Conservation (phyloP, 495 filamentous ascomycete species). For the Hypoxylon subgilvum region DNA sequence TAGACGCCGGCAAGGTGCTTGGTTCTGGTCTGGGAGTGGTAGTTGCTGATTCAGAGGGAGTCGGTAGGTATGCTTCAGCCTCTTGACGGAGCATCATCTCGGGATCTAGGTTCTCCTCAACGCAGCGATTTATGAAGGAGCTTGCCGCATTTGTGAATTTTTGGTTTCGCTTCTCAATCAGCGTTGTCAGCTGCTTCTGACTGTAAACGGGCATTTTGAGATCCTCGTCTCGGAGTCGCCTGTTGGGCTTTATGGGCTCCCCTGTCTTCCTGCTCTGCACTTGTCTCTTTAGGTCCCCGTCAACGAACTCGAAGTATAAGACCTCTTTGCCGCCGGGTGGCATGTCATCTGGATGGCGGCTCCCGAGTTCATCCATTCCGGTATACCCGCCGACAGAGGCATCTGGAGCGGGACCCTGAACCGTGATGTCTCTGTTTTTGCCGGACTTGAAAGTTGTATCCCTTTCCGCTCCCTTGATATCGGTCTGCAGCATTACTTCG, state of each 20-base stretch:
- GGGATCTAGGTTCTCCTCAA: conserved; percentile 68
- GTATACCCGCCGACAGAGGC: conserved; percentile 57
- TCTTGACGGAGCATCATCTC: conserved; percentile 65
- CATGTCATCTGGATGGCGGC: conserved; percentile 41
- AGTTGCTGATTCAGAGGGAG: conserved; percentile 36
- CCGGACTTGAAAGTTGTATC: conserved; percentile 58
- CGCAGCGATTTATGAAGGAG: conserved; percentile 75
- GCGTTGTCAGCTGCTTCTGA: conserved; percentile 84
- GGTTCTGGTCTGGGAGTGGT: conserved; percentile 40
- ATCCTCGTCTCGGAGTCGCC: conserved; percentile 73
- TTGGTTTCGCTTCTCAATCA: conserved; percentile 89
- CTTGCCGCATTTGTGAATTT: conserved; percentile 84
- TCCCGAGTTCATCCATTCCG: conserved; percentile 49
- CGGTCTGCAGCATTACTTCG: conserved; percentile 77
- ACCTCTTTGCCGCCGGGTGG: conserved; percentile 63
- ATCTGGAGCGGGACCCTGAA: conserved; percentile 51
- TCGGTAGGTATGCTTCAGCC: conserved; percentile 57
- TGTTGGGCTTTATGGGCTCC: conserved; percentile 67
- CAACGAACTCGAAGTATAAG: conserved; percentile 88
- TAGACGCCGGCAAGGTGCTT: conserved; percentile 63
- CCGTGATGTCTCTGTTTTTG: conserved; percentile 47
- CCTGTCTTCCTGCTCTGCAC: conserved; percentile 72
- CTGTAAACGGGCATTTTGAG: conserved; percentile 93
- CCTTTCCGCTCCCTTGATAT: conserved; percentile 69
- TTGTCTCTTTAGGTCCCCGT: conserved; percentile 87